Conservation (phyloP, 2,329 filamentous ascomycete species). For the Endocalyx cinctus region DNA sequence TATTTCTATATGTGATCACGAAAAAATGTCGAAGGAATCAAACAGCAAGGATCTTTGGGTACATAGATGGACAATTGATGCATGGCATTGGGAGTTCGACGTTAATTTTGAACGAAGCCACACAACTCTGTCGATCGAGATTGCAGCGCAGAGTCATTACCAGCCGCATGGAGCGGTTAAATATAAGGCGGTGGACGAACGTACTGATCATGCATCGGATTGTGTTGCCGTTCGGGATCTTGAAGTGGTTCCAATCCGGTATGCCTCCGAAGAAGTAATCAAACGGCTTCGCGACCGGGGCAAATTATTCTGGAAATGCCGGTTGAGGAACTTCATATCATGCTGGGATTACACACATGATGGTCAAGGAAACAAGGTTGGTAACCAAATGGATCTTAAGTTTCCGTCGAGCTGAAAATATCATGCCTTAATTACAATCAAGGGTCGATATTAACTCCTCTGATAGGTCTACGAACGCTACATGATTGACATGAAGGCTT, state of each 20-base stretch:
- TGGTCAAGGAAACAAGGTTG: constrained; percentile 1
- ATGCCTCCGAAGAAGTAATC: not conserved
- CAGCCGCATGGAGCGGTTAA: too few species aligned
- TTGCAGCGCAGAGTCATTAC: too few species aligned
- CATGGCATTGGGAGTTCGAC: constrained; percentile 1
- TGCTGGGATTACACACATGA: constrained; percentile 1
- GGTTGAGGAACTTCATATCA: constrained; percentile 1
- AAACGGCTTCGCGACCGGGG: constrained; percentile 1
- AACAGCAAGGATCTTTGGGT: not conserved
- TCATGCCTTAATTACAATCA: too few species aligned
- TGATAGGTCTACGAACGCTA: constrained; percentile 3
- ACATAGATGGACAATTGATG: constrained; percentile 1
- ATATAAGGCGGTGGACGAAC: too few species aligned
- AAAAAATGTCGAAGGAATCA: constrained; percentile 1
- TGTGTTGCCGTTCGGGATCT: too few species aligned
- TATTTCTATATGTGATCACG: constrained; percentile 1
- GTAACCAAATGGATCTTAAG: too few species aligned
- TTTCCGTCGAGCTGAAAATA: too few species aligned
- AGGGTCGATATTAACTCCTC: too few species aligned
- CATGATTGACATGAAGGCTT: constrained; percentile 5
- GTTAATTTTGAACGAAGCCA: not conserved
- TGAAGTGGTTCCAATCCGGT: not conserved
- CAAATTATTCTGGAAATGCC: constrained; percentile 4
- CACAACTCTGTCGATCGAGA: not conserved
- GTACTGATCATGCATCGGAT: too few species aligned